Percentiles rank a stretch among this genome's conserved stretches.
Evolutionary conservation across 2,329 filamentous ascomycete species (phyloP).

Genomic region (Aureobasidium leucospermi): DNA sequence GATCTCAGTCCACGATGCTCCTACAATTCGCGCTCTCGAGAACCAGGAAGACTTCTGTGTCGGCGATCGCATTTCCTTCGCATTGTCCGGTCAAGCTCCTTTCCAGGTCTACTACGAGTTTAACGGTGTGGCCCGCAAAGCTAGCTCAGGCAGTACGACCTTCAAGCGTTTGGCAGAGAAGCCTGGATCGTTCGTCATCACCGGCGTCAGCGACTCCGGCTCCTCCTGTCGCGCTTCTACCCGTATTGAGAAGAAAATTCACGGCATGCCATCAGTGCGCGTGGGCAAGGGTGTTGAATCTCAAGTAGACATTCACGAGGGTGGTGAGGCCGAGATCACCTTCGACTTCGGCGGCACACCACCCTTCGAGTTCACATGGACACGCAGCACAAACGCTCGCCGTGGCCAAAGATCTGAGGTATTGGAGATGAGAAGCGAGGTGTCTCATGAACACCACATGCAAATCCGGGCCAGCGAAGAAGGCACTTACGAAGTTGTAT

Average conservation of each 20-base stretch:
- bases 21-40: conserved; percentile 82
- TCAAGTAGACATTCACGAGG: conserved; percentile 91
- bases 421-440: conserved; percentile 83
- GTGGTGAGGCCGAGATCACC: conserved; percentile 82
- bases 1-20: conserved; percentile 87
- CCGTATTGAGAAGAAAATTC: conserved; percentile 73
- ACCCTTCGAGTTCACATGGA: conserved; percentile 97
- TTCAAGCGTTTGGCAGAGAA: conserved; percentile 92
- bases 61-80: conserved; percentile 88
- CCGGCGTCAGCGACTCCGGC: conserved; percentile 76
- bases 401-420: conserved; percentile 72
- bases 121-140: conserved; percentile 68
- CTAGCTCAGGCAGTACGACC: conserved; percentile 67
- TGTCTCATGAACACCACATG: conserved; percentile 74
- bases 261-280: conserved; percentile 83
- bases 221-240: conserved; percentile 79
- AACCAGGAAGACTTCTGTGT: conserved; percentile 85
- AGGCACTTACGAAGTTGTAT: conserved; percentile 94
- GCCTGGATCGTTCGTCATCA: conserved; percentile 82
- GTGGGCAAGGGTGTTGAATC: conserved; percentile 77
- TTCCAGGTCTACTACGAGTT: conserved; percentile 94
- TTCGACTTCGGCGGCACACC: conserved; percentile 95
- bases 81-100: conserved; percentile 79
- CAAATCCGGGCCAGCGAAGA: conserved; percentile 80
- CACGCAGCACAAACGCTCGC: conserved; percentile 74